Conservation (phyloP, 208 protist genomes). For the Plasmodiophora brassicae region DNA sequence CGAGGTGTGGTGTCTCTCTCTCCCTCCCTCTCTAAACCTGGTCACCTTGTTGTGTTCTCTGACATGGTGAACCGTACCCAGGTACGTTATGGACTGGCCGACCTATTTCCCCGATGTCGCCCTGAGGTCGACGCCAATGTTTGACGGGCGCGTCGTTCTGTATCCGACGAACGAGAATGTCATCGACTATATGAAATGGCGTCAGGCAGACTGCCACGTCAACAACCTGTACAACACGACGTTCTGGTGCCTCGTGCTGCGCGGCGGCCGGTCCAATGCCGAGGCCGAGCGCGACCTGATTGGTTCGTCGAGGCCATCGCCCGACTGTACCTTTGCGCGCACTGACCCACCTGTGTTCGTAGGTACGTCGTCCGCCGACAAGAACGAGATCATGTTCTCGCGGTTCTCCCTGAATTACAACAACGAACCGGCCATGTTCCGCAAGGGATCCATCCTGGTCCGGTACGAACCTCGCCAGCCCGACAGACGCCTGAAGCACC, state of each 20-base stretch:
- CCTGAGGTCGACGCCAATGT: background rate
- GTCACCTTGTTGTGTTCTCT: background rate
- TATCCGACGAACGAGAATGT: conserved; percentile 17
- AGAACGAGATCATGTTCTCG: background rate
- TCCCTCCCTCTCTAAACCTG: too few species aligned
- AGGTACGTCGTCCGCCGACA: background rate
- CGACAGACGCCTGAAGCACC: background rate
- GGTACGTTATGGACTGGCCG: conserved; percentile 4
- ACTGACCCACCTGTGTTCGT: too few species aligned
- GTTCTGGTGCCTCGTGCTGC: background rate
- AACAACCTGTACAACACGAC: conserved; percentile 43
- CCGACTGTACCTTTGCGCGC: background rate
- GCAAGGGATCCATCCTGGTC: background rate
- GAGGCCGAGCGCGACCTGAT: background rate
- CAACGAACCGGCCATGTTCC: conserved; percentile 11
- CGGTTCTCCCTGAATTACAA: conserved; percentile 17
- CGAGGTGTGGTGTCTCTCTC: background rate
- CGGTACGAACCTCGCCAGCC: background rate
- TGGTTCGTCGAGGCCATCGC: background rate
- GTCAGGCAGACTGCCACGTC: conserved; percentile 42
- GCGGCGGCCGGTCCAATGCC: background rate
- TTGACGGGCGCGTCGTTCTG: conserved; percentile 30
- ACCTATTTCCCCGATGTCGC: background rate
- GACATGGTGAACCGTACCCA: background rate
- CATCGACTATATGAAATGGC: conserved; percentile 36